These are phyloP conservation scores for Taxawa tesnikishii DNA, from an alignment of 2,329 filamentous ascomycete genomes.

Conservation along the genomic window DNA sequence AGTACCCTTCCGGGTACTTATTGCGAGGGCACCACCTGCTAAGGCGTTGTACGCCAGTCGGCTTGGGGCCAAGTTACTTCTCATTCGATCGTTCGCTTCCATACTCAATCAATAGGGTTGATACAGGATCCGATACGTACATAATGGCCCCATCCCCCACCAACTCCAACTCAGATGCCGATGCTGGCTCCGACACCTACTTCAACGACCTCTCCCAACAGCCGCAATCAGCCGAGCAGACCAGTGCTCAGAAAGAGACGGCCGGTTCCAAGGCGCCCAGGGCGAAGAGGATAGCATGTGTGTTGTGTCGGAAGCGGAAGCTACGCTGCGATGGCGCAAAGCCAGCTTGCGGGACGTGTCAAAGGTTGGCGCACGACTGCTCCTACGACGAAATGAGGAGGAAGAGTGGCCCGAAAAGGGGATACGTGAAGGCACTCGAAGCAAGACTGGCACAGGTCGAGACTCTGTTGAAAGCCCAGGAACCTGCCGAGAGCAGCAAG, in stretches of 20 bases:
- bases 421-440: slow-evolving; percentile 88
- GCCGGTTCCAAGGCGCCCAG: slow-evolving; percentile 23
- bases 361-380: slow-evolving; percentile 74
- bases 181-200: slow-evolving; percentile 19
- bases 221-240: slow-evolving; percentile 16
- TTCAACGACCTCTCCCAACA: slow-evolving; percentile 46
- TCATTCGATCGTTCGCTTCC: too few species aligned
- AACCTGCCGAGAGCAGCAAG: too few species aligned
- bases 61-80: too few species aligned
- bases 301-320: slow-evolving; percentile 87
- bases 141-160: neutral
- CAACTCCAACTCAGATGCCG: neutral
- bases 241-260: slow-evolving; percentile 19
- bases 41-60: too few species aligned
- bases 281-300: slow-evolving; percentile 82
- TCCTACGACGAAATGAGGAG: slow-evolving; percentile 85
- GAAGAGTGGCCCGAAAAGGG: slow-evolving; percentile 89
- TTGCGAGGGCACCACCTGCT: too few species aligned
- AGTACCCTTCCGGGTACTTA: too few species aligned
- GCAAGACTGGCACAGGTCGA: slow-evolving; percentile 81
- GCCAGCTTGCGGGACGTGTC: slow-evolving; percentile 80
- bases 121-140: too few species aligned
- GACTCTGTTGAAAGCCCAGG: slow-evolving; percentile 70
- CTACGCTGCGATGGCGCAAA: slow-evolving; percentile 76
- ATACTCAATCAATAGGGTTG: too few species aligned